Base-by-base conservation (phyloP, 2,329 filamentous ascomycete species). In the Blumeria hordei region DNA sequence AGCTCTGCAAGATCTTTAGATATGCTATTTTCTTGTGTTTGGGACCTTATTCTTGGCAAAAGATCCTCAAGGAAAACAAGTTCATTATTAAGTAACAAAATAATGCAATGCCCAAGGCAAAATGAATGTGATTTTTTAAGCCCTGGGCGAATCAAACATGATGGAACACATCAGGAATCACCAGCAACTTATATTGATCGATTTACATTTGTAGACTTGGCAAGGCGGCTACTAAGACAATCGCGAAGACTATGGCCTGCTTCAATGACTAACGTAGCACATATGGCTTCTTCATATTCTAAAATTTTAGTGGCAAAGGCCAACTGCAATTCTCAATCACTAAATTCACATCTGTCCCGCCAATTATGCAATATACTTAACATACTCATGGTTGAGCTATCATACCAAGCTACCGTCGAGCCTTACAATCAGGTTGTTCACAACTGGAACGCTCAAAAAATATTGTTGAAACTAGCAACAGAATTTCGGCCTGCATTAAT, bases 361-460 rank as follows among this genome's bases (percentile, higher is more conserved):
- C 56, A 55, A 50, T 50, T 62, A 11, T 65, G 68, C 54, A 47
- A 58, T 5, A 44, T 74, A 4, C 69, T 70, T 60, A 75, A 75
- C 59, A 54, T 60, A 28, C 63, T 69, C 1, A 61, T 76, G 6
- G 57, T 56, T 21, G 59, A 64, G 6, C 66, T 75, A 18, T 67
- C 65, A 28, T 61, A 61, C 52, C 67, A 67, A 14, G 62, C 71
- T 3, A 59, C 61, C 0, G 58, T 62, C 18, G 57, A 64, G 2
- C 67, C 70, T 0, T 58, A 69, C 21, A 55, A 58, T 3, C 67
- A 71, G 39, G 70, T 69, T 64, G 62, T 64, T 3, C 68, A 72
- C 63, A 75, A 74, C 58, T 81, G 78, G 78, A 69, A 73, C 55
- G 76, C 76, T 0, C 75, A 80, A 58, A 73, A 70, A 51, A 65